Evolutionary conservation across 257 asterid genomes (phyloP).

Genomic region (Gynochthodes officinalis): DNA sequence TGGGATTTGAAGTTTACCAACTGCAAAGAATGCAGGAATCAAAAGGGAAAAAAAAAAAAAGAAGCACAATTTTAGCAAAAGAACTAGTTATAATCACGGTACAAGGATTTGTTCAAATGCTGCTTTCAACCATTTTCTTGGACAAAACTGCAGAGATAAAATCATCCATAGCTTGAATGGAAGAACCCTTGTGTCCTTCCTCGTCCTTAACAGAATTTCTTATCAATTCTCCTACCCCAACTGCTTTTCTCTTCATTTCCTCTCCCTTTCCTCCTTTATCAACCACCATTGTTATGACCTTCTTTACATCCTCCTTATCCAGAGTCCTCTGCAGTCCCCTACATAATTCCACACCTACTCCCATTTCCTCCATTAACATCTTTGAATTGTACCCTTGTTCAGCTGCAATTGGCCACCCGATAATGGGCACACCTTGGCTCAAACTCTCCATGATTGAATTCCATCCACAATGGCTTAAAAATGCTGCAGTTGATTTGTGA

Average conservation of each 20-base stretch:
- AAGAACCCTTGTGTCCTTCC: conserved; percentile 43
- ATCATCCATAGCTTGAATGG: conserved; percentile 49
- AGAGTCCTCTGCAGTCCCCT: conserved; percentile 41
- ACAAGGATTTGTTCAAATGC: neutral
- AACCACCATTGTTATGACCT: conserved; percentile 51
- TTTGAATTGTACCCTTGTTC: conserved; percentile 86
- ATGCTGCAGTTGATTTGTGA: conserved; percentile 65
- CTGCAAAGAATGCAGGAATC: too few relatives aligned
- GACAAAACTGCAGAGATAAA: conserved; percentile 43
- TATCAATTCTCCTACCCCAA: conserved; percentile 44
- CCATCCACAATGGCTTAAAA: conserved; percentile 94
- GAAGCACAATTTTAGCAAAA: too few relatives aligned
- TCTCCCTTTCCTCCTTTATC: conserved; percentile 44
- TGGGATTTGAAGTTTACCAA: too few relatives aligned
- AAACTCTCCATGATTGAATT: conserved; percentile 76
- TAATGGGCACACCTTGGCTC: conserved; percentile 87
- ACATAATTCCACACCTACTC: conserved; percentile 61
- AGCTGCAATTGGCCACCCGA: conserved; percentile 94
- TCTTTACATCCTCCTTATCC: conserved; percentile 54
- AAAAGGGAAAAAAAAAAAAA: too few relatives aligned
- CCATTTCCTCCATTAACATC: conserved; percentile 81
- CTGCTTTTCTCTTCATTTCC: conserved; percentile 66
- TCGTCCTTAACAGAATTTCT: conserved; percentile 51
- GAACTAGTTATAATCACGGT: neutral
- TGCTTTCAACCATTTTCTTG: conserved; percentile 7